Evolutionary conservation across 768 basidiomycete species (phyloP).

Genomic region (Mycena amicta): DNA sequence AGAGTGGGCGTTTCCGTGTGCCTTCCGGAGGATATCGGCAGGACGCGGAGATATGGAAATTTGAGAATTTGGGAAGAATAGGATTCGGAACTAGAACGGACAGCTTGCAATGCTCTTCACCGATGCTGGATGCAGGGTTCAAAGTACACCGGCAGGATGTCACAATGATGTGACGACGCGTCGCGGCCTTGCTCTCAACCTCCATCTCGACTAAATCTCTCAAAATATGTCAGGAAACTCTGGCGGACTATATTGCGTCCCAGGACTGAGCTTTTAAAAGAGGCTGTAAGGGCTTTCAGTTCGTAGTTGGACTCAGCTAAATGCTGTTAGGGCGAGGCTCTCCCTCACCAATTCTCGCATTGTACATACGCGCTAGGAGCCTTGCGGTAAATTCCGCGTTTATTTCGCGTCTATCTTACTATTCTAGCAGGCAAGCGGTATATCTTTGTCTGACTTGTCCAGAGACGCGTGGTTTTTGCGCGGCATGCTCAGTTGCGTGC

Average conservation of each 20-base stretch:
- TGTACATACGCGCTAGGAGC: slow-evolving; percentile 65
- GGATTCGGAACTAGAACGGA: background rate
- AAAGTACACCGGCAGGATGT: too few species aligned
- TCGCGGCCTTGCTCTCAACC: background rate
- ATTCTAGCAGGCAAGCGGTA: slow-evolving; percentile 63
- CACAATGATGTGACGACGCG: background rate
- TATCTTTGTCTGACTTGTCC: slow-evolving; percentile 81
- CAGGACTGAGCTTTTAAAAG: slow-evolving; percentile 53
- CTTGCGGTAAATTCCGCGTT: slow-evolving; percentile 41
- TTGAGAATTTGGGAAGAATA: too few species aligned
- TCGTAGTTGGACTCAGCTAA: slow-evolving; percentile 31
- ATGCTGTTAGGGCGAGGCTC: slow-evolving; percentile 47
- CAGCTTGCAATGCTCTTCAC: too few species aligned
- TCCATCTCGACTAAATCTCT: background rate
- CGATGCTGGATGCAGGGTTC: too few species aligned
- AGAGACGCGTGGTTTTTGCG: slow-evolving; percentile 69
- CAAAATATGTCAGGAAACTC: slow-evolving; percentile 8
- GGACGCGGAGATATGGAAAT: background rate
- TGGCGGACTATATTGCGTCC: slow-evolving; percentile 48
- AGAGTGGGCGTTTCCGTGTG: background rate
- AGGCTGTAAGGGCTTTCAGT: slow-evolving; percentile 40
- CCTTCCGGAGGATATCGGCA: background rate
- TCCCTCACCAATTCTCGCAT: slow-evolving; percentile 66
- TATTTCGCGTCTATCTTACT: slow-evolving; percentile 16
- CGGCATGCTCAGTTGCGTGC: slow-evolving; percentile 85